Evolutionary conservation across 2,329 filamentous ascomycete genomes (phyloP), one percentile per base, ranked within the genome.

Genomic region (Metarhizium brunneum): DNA sequence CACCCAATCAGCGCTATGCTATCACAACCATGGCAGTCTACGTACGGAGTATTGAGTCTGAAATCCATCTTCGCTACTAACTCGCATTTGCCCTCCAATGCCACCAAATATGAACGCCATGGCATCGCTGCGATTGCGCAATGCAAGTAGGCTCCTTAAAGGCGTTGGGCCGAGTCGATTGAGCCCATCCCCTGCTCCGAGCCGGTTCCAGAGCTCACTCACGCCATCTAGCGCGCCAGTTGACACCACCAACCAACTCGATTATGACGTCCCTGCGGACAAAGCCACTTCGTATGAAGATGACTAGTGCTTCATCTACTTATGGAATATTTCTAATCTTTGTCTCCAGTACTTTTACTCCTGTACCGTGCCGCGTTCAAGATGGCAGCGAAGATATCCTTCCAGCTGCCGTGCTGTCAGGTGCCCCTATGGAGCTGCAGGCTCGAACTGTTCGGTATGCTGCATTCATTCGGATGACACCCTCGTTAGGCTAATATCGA

Each of bases 361-460:
- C 92, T 20, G 85, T 96, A 25, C 92, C 94, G 57, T 92, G 88
- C 76, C 82, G 85, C 61, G 81, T 96, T 58, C 90, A 96, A 82
- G 87, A 96, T 68, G 94, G 92, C 66, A 95, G 87, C 68, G 92
- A 97, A 74, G 82, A 87, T 4, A 76, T 84, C 57, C 80, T 94
- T 47, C 84, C 92, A 53, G 94, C 92, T 30, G 90, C 91, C 58
- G 82, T 94, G 32, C 79, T 96, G 36, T 97, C 94, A 3, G 94
- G 92, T 52, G 94, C 94, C 50, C 95, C 94, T 35, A 83, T 92
- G 56, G 95, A 99, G 70, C 83, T 99, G 18, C 92, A 99, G 76
- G 92, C 89, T 60, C 85, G 94, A 64, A 92, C 88, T 64, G 95
- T 97, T 65, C 87, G 92, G 92, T 96, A 85, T 60, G 80, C 67